phyloP scores from a whole-genome alignment of 495 filamentous ascomycete species.

The Penicillium arizonense region DNA sequence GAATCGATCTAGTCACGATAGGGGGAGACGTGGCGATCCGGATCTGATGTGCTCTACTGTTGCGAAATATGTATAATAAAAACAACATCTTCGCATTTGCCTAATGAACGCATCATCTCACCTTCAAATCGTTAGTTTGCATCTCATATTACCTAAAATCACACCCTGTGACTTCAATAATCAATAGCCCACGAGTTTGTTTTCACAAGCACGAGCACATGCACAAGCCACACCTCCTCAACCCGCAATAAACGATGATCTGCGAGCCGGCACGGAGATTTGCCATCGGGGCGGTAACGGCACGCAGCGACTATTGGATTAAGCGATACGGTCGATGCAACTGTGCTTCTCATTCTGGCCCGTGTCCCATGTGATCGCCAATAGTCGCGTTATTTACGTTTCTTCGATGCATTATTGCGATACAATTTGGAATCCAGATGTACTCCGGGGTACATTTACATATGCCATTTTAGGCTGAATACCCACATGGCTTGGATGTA shows the following conservation, averaged over 20 bases:
- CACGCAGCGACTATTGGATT: background rate
- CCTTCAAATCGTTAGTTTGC: background rate
- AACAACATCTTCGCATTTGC: too few species aligned
- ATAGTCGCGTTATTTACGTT: too few species aligned
- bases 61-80: too few species aligned
- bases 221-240: background rate
- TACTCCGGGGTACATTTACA: too few species aligned
- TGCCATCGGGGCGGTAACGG: background rate
- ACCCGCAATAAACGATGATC: background rate
- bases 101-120: too few species aligned
- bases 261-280: background rate
- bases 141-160: background rate
- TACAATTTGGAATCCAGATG: too few species aligned
- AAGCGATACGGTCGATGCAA: background rate
- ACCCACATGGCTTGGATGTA: too few species aligned
- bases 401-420: too few species aligned
- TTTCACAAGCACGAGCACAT: background rate
- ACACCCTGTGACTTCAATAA: background rate
- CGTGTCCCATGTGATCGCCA: slow-evolving; percentile 1
- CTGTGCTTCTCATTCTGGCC: background rate
- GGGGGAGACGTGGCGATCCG: too few species aligned
- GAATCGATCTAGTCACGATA: too few species aligned
- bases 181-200: background rate
- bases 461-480: too few species aligned
- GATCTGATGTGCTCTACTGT: too few species aligned